Conservation (phyloP, 805 yeast species). For the Ogataea minuta region DNA sequence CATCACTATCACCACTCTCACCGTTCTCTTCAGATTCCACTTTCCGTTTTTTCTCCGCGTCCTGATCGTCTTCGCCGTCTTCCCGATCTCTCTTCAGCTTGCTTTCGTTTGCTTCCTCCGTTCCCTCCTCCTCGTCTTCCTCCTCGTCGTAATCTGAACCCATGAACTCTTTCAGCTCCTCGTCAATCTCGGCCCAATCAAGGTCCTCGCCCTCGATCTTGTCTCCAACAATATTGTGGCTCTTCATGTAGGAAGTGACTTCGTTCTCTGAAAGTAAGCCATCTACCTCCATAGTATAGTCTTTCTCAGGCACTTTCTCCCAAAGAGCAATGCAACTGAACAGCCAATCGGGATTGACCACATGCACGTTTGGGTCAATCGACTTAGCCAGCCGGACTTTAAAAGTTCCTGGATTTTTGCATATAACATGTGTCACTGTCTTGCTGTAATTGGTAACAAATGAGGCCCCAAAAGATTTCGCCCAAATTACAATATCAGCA, state of each 20-base stretch:
- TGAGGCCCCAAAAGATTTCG: constrained; percentile 84
- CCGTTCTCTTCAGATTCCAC: constrained; percentile 16
- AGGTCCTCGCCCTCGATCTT: constrained; percentile 41
- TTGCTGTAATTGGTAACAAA: constrained; percentile 70
- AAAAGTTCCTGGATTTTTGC: constrained; percentile 74
- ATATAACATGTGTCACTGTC: constrained; percentile 84
- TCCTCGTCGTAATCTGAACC: constrained; percentile 45
- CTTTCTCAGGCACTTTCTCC: constrained; percentile 63
- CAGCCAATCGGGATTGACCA: constrained; percentile 93
- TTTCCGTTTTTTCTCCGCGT: constrained; percentile 21
- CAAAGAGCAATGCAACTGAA: constrained; percentile 81
- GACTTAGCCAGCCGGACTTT: constrained; percentile 81
- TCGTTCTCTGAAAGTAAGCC: constrained; percentile 43
- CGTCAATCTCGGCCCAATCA: constrained; percentile 55
- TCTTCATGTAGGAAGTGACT: constrained; percentile 43
- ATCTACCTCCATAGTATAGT: constrained; percentile 53
- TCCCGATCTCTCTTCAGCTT: constrained; percentile 21
- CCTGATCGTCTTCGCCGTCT: constrained; percentile 24
- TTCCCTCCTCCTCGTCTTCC: constrained; percentile 24
- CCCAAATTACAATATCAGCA: constrained; percentile 92
- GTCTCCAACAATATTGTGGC: constrained; percentile 38
- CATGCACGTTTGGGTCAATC: constrained; percentile 55
- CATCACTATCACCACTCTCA: constrained; percentile 35
- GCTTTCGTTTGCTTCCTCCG: constrained; percentile 14
- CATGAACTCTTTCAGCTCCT: constrained; percentile 52